These are phyloP conservation scores for Helotiales sp. DNA, from an alignment of 2,329 filamentous ascomycete genomes.

Conservation along the genomic window DNA sequence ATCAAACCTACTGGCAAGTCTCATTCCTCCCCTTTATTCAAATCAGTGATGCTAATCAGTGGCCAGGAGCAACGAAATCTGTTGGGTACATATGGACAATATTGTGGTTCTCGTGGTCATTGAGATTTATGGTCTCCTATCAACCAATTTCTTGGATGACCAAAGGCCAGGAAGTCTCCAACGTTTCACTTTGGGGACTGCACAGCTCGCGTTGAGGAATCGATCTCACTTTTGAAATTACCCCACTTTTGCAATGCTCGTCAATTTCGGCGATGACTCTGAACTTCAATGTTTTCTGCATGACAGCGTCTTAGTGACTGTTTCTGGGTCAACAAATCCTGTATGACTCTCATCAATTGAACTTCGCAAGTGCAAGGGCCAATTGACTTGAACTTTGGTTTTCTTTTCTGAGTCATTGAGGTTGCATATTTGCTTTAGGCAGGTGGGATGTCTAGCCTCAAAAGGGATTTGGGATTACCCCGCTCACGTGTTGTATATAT, in stretches of 20 bases:
- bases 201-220: neutral
- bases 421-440: neutral
- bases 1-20: neutral
- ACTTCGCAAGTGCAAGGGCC: neutral
- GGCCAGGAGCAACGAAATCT: neutral
- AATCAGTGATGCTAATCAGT: neutral
- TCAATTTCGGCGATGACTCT: neutral
- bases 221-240: neutral
- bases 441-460: neutral
- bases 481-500: neutral
- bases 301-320: too few species aligned
- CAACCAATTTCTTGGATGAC: neutral
- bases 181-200: too few species aligned
- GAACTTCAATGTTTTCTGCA: neutral
- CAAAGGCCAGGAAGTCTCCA: neutral
- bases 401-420: neutral
- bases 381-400: neutral
- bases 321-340: too few species aligned
- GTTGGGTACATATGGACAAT: neutral
- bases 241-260: too few species aligned
- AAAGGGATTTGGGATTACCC: neutral
- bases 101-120: neutral
- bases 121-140: neutral
- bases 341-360: too few species aligned
- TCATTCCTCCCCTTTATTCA: too few species aligned